Base-by-base conservation (phyloP, 306 rosid species). In the Arachis hypogaea region DNA sequence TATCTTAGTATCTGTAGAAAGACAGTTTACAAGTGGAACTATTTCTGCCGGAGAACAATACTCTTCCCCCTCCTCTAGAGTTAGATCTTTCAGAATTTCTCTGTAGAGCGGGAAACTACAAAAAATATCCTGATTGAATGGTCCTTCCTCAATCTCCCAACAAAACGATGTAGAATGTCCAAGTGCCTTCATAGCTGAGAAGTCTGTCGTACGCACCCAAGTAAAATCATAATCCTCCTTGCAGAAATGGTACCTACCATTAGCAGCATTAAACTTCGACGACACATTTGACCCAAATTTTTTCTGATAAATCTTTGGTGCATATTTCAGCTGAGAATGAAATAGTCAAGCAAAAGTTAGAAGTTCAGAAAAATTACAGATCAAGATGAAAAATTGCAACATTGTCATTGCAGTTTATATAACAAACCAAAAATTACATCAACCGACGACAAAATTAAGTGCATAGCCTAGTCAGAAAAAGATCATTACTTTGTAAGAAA, bases 131-230 rank as follows among this genome's bases (percentile, higher is more conserved):
- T 82, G 72, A 49, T 79, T 81, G 22, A 66, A 79, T 59, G 80
- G 54, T n/a, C 79, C 84, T 52, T 89, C 93, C 67, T 66, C 86
- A 72, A 86, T 74, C 68, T 85, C 90, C 97, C 92, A 94, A 62
- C 85, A 89, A 73, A 89, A 84, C 1, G 93, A 73, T 6, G 93
- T 91, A 33, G 97, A 80, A 58, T 85, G 89, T 18, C 96, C 98
- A 46, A 93, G 65, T 14, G 98, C 81, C 74, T 86, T 91, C 11
- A 60, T 51, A 12, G 74, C 62, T 0, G 97, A 82, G 68, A 93
- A 89, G 72, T 93, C 98, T 0, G 93, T 88, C 2, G 93, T 80
- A 7, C 97, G 91, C 77, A 89, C 89, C 98, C 98, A 93, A 51
- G 75, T 78, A 87, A 82, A 88, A 59, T 85, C 91, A 61, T 73